These are phyloP conservation scores for Aspergillus saccharolyticus DNA, from an alignment of 495 filamentous ascomycete genomes.

Conservation along the genomic window DNA sequence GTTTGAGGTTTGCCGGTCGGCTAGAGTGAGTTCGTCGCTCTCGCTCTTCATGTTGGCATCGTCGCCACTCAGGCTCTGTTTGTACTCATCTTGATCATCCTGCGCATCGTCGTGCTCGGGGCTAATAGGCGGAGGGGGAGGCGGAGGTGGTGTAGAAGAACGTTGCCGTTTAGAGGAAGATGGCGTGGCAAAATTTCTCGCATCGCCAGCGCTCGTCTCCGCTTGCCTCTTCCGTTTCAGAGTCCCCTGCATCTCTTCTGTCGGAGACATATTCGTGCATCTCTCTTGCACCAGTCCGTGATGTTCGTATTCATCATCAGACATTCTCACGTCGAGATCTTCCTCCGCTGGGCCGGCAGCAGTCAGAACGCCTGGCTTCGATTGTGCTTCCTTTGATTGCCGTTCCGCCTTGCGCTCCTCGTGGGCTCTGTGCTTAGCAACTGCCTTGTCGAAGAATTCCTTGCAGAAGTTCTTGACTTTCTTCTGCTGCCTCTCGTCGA, in stretches of 20 bases:
- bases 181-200: constrained; percentile 15
- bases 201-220: constrained; percentile 28
- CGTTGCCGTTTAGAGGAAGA: constrained; percentile 37
- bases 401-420: constrained; percentile 60
- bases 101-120: constrained; percentile 7
- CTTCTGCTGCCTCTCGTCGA: constrained; percentile 72
- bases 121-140: constrained; percentile 24
- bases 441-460: constrained; percentile 79
- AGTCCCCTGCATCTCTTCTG: constrained; percentile 27
- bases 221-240: constrained; percentile 62
- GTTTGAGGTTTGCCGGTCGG: constrained; percentile 11
- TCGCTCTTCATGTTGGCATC: constrained; percentile 22
- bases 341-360: constrained; percentile 26
- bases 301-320: constrained; percentile 49
- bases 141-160: constrained; percentile 35
- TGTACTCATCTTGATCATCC: constrained; percentile 6
- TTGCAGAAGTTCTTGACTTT: constrained; percentile 78
- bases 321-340: constrained; percentile 46
- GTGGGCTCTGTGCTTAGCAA: constrained; percentile 63
- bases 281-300: constrained; percentile 9
- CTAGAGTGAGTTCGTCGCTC: constrained; percentile 14
- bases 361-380: constrained; percentile 23
- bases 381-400: constrained; percentile 26
- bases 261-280: not conserved
- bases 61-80: constrained; percentile 18